phyloP scores from a whole-genome alignment of 2,329 filamentous ascomycete species.

The Zalaria obscura region DNA sequence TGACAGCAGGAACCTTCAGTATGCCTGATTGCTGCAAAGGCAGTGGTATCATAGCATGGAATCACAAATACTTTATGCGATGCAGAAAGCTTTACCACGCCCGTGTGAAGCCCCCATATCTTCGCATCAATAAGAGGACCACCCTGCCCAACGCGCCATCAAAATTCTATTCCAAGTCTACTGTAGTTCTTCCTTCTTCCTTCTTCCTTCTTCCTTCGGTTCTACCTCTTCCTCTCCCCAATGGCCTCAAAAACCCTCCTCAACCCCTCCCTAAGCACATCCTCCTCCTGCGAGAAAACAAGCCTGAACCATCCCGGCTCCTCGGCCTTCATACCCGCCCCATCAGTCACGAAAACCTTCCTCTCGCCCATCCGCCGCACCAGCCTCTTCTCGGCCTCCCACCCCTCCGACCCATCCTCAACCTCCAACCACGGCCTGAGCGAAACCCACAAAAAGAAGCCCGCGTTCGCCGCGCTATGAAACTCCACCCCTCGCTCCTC shows the following conservation, averaged over 20 bases:
- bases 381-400: constrained; percentile 29
- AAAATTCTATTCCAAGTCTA: too few relatives aligned
- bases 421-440: constrained; percentile 12
- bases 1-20: too few relatives aligned
- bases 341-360: constrained; percentile 37
- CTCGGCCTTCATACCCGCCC: constrained; percentile 30
- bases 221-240: background rate
- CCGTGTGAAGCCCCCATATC: too few relatives aligned
- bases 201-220: too few relatives aligned
- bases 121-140: too few relatives aligned
- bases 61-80: too few relatives aligned
- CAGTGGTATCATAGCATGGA: too few relatives aligned
- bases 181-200: too few relatives aligned
- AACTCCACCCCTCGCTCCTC: constrained; percentile 23
- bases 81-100: too few relatives aligned
- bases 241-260: constrained; percentile 9
- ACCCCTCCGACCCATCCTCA: constrained; percentile 10
- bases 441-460: constrained; percentile 33
- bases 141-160: too few relatives aligned
- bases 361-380: constrained; percentile 28
- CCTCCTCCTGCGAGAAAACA: constrained; percentile 32
- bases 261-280: constrained; percentile 23
- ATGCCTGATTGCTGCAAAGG: too few relatives aligned
- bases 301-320: constrained; percentile 40
- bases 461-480: constrained; percentile 24